Conservation (phyloP, 2,329 filamentous ascomycete species). For the Pestalotiopsis sp. region DNA sequence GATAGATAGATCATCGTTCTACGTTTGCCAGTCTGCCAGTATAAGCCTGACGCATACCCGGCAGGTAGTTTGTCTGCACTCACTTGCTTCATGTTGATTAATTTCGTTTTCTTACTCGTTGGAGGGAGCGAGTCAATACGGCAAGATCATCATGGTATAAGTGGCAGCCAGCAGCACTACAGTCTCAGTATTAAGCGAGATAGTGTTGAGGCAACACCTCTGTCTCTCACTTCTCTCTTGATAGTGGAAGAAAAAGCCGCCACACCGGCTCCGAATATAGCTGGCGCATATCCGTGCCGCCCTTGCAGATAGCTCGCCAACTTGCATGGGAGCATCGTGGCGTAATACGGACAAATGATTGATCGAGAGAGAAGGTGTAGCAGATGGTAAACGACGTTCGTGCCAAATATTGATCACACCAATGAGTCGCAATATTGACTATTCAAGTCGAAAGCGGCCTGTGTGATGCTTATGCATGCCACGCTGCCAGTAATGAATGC, state of each 20-base stretch:
- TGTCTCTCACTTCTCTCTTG: background rate
- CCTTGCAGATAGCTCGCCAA: background rate
- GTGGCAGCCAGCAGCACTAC: background rate
- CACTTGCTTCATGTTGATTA: background rate
- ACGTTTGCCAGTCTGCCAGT: background rate
- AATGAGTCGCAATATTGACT: background rate
- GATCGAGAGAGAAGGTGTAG: background rate
- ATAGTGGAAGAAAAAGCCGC: background rate
- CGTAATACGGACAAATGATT: slow-evolving; percentile 1
- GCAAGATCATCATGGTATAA: background rate
- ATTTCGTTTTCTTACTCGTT: background rate
- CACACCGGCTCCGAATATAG: slow-evolving; percentile 1
- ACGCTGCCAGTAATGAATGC: background rate
- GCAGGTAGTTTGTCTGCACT: background rate
- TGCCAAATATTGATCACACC: background rate
- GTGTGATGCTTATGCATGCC: background rate
- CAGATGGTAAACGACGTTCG: background rate
- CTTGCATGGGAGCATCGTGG: background rate
- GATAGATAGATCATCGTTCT: background rate
- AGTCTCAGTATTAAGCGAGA: background rate
- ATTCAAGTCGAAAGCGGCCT: background rate
- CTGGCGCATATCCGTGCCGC: slow-evolving; percentile 4
- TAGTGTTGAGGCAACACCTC: background rate
- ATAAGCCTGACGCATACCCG: background rate
- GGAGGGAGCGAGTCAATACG: background rate